Base-by-base conservation (phyloP, 495 filamentous ascomycete genomes). In the Penicillium fimorum region DNA sequence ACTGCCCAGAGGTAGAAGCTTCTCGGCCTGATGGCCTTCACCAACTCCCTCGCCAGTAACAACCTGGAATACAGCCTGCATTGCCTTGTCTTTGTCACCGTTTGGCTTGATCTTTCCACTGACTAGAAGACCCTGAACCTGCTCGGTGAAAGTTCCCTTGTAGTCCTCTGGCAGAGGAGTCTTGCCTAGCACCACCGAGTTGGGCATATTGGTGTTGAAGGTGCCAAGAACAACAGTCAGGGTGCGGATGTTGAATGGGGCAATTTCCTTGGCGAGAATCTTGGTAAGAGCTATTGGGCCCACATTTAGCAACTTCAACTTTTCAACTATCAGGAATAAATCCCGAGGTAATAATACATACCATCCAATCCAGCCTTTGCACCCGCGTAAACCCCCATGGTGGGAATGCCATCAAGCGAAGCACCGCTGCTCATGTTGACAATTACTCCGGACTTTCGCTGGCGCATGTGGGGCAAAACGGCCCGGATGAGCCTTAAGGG, bases 341-440 rank as follows among this genome's bases (percentile, higher is more conserved):
- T n/a, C n/a, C n/a, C n/a, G n/a, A n/a, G n/a, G n/a, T n/a, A n/a
- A n/a, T n/a, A n/a, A n/a, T n/a, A n/a, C n/a, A 30, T 30, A 60
- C 74, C 76, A 69, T 79, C 78, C 1, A 82, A 61, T 2, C 79
- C 83, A 38, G 75, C 79, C 58, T 86, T 87, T 2, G 79, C 75
- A 0, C 72, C 76, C 24, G 66, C 71, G 64, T 86, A 86, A 29
- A 82, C 53, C 7, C 71, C 74, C 53, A 66, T 70, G 1, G 70
- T 61, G 9, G 79, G 65, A 35, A 72, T 62, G 6, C 68, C 60
- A 44, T 70, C 65, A 58, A 78, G 74, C 0, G 68, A 72, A 0
- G 70, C 72, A 46, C 76, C 73, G 20, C 74, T 77, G 17, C 77
- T 77, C n/a, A 84, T 64, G 46, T 76, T 82, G 10, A 77, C 71